A percentile compares a stretch with the other conserved stretches of the same genome.
Conservation (phyloP, 805 yeast species). For the Limtongia smithiae region DNA sequence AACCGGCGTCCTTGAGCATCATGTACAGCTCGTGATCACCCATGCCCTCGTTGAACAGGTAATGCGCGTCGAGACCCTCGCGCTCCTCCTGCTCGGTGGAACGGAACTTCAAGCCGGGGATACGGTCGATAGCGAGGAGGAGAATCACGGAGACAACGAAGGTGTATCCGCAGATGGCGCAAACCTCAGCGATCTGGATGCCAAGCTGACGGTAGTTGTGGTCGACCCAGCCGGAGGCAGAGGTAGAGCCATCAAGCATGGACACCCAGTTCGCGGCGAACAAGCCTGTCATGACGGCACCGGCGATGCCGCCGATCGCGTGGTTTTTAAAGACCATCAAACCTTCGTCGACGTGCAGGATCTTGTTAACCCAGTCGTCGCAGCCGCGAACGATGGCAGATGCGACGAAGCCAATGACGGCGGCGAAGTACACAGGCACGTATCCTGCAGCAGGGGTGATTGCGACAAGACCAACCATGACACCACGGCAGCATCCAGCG, state of each 20-base stretch:
- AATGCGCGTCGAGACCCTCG: slow-evolving; percentile 69
- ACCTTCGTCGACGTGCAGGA: slow-evolving; percentile 83
- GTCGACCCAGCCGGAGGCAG: slow-evolving; percentile 70
- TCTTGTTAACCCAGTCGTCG: slow-evolving; percentile 34
- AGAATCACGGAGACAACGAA: slow-evolving; percentile 68
- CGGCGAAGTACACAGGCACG: slow-evolving; percentile 87
- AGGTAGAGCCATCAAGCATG: slow-evolving; percentile 54
- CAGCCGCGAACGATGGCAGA: slow-evolving; percentile 24
- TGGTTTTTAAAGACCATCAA: slow-evolving; percentile 89
- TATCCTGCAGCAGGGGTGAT: slow-evolving; percentile 97
- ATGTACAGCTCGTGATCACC: slow-evolving; percentile 25
- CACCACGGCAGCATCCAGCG: slow-evolving; percentile 90
- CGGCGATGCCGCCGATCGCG: slow-evolving; percentile 84
- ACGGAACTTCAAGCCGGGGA: slow-evolving; percentile 79
- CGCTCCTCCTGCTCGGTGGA: slow-evolving; percentile 81
- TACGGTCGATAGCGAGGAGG: slow-evolving; percentile 59
- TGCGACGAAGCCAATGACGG: slow-evolving; percentile 68
- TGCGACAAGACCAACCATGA: slow-evolving; percentile 89
- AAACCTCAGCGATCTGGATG: slow-evolving; percentile 77
- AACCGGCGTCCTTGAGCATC: slow-evolving; percentile 18
- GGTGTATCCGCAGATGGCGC: slow-evolving; percentile 71
- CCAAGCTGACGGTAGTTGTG: slow-evolving; percentile 80
- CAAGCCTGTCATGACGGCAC: slow-evolving; percentile 80
- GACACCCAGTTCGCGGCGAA: slow-evolving; percentile 87
- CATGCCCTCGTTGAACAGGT: slow-evolving; percentile 23